phyloP scores from a whole-genome alignment of 2,329 filamentous ascomycete species.

The Alternaria consortialis region DNA sequence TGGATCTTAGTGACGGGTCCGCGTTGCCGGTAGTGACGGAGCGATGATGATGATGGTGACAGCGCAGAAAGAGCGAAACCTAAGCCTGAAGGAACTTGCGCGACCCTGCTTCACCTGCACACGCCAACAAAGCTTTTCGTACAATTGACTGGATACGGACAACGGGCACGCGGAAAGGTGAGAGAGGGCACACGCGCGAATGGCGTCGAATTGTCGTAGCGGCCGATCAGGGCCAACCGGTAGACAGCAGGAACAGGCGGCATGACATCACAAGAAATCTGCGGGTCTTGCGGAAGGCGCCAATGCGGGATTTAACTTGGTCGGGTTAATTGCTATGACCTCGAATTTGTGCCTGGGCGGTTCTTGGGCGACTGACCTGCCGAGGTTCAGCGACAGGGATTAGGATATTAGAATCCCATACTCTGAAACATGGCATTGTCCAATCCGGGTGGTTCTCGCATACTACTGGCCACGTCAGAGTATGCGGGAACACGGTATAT shows the following conservation, averaged over 20 bases:
- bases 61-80: constrained; percentile 1
- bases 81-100: constrained; percentile 1
- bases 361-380: background rate
- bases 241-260: constrained; percentile 12
- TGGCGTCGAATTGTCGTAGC: constrained; percentile 7
- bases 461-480: background rate
- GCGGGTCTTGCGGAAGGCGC: background rate
- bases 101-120: constrained; percentile 8
- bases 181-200: background rate
- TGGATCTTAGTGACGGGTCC: background rate
- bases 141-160: constrained; percentile 1
- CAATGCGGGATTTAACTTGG: constrained; percentile 4
- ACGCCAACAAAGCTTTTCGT: constrained; percentile 8
- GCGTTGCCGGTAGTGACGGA: constrained; percentile 3
- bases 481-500: background rate
- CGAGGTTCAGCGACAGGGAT: constrained; percentile 5
- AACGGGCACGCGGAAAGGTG: constrained; percentile 3
- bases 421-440: constrained; percentile 1
- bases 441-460: background rate
- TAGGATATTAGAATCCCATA: constrained; percentile 2
- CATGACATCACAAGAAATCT: constrained; percentile 12
- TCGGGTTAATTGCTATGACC: background rate
- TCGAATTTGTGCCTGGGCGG: constrained; percentile 10
- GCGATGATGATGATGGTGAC: constrained; percentile 11
- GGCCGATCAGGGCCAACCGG: constrained; percentile 1